Evolutionary conservation across 768 basidiomycete genomes (phyloP).

Genomic region (Filobasidium wieringae): DNA sequence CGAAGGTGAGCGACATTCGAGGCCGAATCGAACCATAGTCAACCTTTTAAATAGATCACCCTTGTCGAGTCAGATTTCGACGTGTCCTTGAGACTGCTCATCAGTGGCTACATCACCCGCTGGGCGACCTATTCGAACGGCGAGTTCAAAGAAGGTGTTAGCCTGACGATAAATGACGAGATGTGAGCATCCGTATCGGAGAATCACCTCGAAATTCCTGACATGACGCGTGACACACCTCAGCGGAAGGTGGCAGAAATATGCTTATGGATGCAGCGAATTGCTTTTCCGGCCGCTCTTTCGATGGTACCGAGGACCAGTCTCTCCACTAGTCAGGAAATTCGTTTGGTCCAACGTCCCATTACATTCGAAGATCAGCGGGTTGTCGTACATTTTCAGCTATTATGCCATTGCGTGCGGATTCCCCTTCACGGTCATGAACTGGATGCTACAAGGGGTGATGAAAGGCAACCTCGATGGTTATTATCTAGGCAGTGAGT

Average conservation of each 20-base stretch:
- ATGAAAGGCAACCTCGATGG: constrained; percentile 30
- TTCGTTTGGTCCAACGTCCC: constrained; percentile 43
- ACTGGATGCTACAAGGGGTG: constrained; percentile 62
- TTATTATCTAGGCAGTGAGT: constrained; percentile 25
- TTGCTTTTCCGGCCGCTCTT: constrained; percentile 80
- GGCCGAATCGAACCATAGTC: no score
- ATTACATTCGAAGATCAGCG: constrained; percentile 48
- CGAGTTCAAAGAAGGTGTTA: constrained; percentile 84
- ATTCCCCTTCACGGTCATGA: constrained; percentile 52
- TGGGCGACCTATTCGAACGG: constrained; percentile 72
- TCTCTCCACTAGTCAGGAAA: constrained; percentile 45
- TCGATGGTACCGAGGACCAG: constrained; percentile 56
- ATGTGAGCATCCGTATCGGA: no score
- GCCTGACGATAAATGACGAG: constrained; percentile 78
- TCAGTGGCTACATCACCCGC: constrained; percentile 32
- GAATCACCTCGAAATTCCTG: background rate
- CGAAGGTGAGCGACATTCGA: no score
- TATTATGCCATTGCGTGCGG: constrained; percentile 49
- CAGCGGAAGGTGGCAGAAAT: constrained; percentile 83
- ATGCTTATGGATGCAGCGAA: constrained; percentile 38
- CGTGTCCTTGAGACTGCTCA: constrained; percentile 48
- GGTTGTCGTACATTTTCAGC: constrained; percentile 46
- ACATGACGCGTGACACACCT: no score
- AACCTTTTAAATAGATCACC: no score
- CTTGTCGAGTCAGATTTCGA: no score